Conservation (phyloP, 78 protist genomes). For the Dictyostelium citrinum region DNA sequence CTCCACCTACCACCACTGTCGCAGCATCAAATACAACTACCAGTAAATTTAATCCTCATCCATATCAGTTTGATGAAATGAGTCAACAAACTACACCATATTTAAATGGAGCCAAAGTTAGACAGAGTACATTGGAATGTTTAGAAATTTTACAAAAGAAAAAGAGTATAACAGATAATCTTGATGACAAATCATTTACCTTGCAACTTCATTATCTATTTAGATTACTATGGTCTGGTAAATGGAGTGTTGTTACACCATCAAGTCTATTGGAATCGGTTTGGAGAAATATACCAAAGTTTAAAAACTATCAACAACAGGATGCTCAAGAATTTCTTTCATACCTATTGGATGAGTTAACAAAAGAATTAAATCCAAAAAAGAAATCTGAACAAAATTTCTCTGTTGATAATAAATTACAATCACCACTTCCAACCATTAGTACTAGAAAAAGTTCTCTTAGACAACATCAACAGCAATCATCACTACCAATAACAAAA, state of each 20-base stretch:
- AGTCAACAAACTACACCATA: background rate
- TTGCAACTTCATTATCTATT: constrained; percentile 62
- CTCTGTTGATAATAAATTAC: background rate
- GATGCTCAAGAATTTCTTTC: constrained; percentile 80
- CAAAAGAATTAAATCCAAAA: constrained; percentile 53
- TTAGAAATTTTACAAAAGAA: constrained; percentile 6
- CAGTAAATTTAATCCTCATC: background rate
- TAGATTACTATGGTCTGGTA: constrained; percentile 68
- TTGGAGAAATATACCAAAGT: constrained; percentile 64
- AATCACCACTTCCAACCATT: background rate
- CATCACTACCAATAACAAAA: background rate
- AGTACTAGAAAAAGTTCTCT: background rate
- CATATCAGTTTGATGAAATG: background rate
- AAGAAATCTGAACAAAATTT: background rate
- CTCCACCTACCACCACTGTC: too few species aligned
- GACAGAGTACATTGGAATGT: constrained; percentile 56
- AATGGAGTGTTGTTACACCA: constrained; percentile 73
- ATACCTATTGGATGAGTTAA: constrained; percentile 27
- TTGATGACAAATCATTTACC: constrained; percentile 24
- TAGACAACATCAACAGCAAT: background rate
- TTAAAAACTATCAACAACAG: constrained; percentile 74
- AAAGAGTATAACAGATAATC: background rate
- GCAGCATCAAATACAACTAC: background rate
- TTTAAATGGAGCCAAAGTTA: background rate
- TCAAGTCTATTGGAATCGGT: constrained; percentile 36